Conservation (phyloP, 2,329 filamentous ascomycete species). For the Aschersonia sp. region DNA sequence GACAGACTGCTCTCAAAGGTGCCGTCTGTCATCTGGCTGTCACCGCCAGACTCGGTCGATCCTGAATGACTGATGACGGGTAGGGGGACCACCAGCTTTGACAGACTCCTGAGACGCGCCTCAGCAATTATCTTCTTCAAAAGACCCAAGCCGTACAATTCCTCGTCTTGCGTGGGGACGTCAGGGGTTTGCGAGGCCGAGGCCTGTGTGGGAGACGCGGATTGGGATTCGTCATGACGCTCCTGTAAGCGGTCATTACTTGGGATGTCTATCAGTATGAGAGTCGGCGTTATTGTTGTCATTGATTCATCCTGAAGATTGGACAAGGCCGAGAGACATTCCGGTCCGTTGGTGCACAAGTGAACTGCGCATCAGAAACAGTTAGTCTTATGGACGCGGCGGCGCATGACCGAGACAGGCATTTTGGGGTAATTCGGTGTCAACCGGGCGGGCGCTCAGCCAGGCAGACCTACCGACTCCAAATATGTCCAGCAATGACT, state of each 20-base stretch:
- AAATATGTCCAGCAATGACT: constrained; percentile 37
- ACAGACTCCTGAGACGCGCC: constrained; percentile 38
- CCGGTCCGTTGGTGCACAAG: constrained; percentile 35
- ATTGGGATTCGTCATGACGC: constrained; percentile 17
- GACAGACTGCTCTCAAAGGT: constrained; percentile 20
- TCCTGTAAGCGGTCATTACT: constrained; percentile 30
- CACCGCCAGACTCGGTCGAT: constrained; percentile 10
- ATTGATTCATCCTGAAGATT: constrained; percentile 36
- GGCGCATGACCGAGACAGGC: no score
- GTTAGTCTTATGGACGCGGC: background rate
- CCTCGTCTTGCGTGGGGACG: constrained; percentile 28
- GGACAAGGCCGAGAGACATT: constrained; percentile 38
- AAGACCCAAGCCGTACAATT: constrained; percentile 39
- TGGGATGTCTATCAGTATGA: constrained; percentile 43
- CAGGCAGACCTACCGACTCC: constrained; percentile 28
- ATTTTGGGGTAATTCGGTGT: no score
- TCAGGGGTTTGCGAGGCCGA: constrained; percentile 19
- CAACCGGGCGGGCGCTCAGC: no score
- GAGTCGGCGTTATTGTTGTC: constrained; percentile 38
- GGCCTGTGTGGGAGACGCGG: constrained; percentile 29
- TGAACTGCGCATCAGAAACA: constrained; percentile 25
- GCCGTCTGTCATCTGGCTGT: constrained; percentile 21
- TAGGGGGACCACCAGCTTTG: constrained; percentile 41
- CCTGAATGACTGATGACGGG: constrained; percentile 32
- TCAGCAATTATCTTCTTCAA: constrained; percentile 44